These are phyloP conservation scores for Russula lepida DNA, from an alignment of 768 basidiomycete species.

Conservation along the genomic window DNA sequence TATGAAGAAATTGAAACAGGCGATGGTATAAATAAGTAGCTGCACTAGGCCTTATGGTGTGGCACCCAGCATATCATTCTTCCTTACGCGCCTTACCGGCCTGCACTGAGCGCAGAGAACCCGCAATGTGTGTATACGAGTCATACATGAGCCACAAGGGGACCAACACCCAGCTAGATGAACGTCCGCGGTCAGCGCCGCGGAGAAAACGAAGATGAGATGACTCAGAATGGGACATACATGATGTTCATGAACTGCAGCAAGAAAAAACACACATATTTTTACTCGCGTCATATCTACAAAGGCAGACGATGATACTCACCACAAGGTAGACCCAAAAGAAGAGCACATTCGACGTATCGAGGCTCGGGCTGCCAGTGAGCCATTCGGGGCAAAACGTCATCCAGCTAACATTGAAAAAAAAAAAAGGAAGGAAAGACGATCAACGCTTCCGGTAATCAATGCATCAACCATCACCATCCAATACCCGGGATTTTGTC, in stretches of 20 bases:
- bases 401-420: constrained; percentile 46
- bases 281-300: constrained; percentile 25
- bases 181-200: constrained; percentile 7
- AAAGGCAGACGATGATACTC: constrained; percentile 37
- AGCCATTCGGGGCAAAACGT: constrained; percentile 87
- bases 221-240: constrained; percentile 35
- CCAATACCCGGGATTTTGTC: neutral
- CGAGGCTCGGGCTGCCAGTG: constrained; percentile 60
- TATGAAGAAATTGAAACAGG: neutral
- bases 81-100: constrained; percentile 1
- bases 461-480: neutral
- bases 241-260: constrained; percentile 71
- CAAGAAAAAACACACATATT: neutral
- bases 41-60: neutral
- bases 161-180: constrained; percentile 65
- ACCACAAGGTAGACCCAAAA: constrained; percentile 80
- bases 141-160: constrained; percentile 72
- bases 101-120: constrained; percentile 38
- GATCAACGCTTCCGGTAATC: neutral
- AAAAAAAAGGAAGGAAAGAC: neutral
- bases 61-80: neutral
- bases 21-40: neutral
- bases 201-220: neutral
- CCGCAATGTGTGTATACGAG: constrained; percentile 64
- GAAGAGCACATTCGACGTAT: constrained; percentile 60